phyloP scores from a whole-genome alignment of 2,329 filamentous ascomycete genomes.

The Endocalyx cinctus region DNA sequence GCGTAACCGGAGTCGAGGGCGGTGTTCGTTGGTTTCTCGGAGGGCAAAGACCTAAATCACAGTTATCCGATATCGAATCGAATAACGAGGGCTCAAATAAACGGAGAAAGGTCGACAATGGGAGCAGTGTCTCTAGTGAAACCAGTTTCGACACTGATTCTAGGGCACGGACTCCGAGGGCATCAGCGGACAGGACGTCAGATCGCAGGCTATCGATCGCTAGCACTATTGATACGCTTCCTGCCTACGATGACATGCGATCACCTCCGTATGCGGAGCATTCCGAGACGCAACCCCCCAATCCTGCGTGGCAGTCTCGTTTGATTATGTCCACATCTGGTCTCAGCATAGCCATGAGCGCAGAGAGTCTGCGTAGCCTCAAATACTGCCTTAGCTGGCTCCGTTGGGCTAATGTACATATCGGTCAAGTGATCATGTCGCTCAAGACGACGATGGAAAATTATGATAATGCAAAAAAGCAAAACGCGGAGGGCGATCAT shows the following conservation, averaged over 20 bases:
- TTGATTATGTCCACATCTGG: slow-evolving; percentile 88
- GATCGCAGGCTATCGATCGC: slow-evolving; percentile 58
- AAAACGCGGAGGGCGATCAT: slow-evolving; percentile 16
- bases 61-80: slow-evolving; percentile 42
- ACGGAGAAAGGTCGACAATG: slow-evolving; percentile 48
- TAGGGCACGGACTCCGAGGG: slow-evolving; percentile 27
- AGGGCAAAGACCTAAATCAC: slow-evolving; percentile 47
- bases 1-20: slow-evolving; percentile 82
- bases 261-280: slow-evolving; percentile 72
- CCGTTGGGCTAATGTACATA: slow-evolving; percentile 74
- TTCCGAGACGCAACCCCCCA: slow-evolving; percentile 23
- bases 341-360: slow-evolving; percentile 84
- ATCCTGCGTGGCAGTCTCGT: slow-evolving; percentile 67
- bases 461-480: slow-evolving; percentile 57
- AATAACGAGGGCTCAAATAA: slow-evolving; percentile 48
- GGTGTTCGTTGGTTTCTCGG: slow-evolving; percentile 81
- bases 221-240: slow-evolving; percentile 69
- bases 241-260: slow-evolving; percentile 75
- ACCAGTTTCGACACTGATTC: slow-evolving; percentile 19
- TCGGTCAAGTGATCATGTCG: slow-evolving; percentile 69
- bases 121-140: slow-evolving; percentile 26
- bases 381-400: slow-evolving; percentile 81
- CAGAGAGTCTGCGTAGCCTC: slow-evolving; percentile 77
- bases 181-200: slow-evolving; percentile 24
- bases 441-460: slow-evolving; percentile 74